Conservation (phyloP, 2,329 filamentous ascomycete species). For the Samsoniella hepiali region DNA sequence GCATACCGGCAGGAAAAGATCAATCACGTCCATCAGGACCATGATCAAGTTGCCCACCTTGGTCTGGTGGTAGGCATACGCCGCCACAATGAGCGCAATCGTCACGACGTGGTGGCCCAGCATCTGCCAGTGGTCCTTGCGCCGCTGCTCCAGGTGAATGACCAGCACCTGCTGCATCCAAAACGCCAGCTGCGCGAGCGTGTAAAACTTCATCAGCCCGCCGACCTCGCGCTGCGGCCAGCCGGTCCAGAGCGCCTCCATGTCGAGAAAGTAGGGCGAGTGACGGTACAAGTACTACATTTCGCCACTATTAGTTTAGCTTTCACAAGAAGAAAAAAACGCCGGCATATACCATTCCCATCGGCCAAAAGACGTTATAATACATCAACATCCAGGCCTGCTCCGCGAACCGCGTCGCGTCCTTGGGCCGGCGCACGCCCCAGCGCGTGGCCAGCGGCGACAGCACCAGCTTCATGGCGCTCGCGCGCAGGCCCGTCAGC, state of each 20-base stretch:
- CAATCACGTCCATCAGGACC: constrained; percentile 89
- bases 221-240: constrained; percentile 77
- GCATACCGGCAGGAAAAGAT: constrained; percentile 79
- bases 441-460: constrained; percentile 69
- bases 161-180: constrained; percentile 94
- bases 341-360: constrained; percentile 65
- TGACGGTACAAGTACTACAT: constrained; percentile 68
- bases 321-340: too few species aligned
- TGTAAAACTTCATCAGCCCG: constrained; percentile 47
- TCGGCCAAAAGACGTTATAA: constrained; percentile 74
- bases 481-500: constrained; percentile 82
- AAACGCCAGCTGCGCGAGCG: constrained; percentile 84
- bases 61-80: constrained; percentile 83
- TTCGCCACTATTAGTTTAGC: constrained; percentile 36
- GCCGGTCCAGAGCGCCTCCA: constrained; percentile 74
- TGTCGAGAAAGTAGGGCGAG: constrained; percentile 76
- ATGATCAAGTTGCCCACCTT: constrained; percentile 86
- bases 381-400: constrained; percentile 90
- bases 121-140: constrained; percentile 97
- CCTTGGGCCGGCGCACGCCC: constrained; percentile 74
- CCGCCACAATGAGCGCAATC: constrained; percentile 72
- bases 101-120: constrained; percentile 91
- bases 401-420: constrained; percentile 80
- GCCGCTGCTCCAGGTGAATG: constrained; percentile 87
- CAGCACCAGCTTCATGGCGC: constrained; percentile 81